These are phyloP conservation scores for Citrus sinensis DNA, from an alignment of 345 rosid species.

Conservation along the genomic window DNA sequence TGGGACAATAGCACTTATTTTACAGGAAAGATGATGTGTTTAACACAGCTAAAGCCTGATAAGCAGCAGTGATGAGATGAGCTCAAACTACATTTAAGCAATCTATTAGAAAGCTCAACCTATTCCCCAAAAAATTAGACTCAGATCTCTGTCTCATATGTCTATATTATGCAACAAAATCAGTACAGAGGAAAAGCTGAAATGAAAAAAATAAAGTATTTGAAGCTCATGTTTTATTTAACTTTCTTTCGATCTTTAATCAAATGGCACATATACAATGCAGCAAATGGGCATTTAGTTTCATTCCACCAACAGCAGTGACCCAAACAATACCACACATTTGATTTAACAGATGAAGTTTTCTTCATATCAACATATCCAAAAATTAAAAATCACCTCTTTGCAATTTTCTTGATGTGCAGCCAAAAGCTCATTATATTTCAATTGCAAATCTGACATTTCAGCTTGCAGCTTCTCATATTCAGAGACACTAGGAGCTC, in stretches of 20 bases:
- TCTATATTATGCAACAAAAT: not conserved
- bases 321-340: not conserved
- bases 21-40: not conserved
- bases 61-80: not conserved
- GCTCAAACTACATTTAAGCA: not conserved
- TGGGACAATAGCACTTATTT: not conserved
- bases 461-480: slow-evolving; percentile 86
- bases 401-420: slow-evolving; percentile 64
- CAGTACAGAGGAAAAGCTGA: not conserved
- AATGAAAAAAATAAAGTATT: not conserved
- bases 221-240: not conserved
- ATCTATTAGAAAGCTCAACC: not conserved
- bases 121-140: not conserved
- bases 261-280: not conserved
- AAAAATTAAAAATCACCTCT: slow-evolving; percentile 40
- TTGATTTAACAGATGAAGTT: not conserved
- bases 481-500: slow-evolving; percentile 70
- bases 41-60: not conserved
- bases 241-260: not conserved
- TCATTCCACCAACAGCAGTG: not conserved
- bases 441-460: slow-evolving; percentile 58
- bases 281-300: not conserved
- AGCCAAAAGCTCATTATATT: slow-evolving; percentile 66
- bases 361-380: not conserved
- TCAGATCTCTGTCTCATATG: not conserved